Evolutionary conservation across 768 basidiomycete genomes (phyloP).

Genomic region (Boletus huronensis): DNA sequence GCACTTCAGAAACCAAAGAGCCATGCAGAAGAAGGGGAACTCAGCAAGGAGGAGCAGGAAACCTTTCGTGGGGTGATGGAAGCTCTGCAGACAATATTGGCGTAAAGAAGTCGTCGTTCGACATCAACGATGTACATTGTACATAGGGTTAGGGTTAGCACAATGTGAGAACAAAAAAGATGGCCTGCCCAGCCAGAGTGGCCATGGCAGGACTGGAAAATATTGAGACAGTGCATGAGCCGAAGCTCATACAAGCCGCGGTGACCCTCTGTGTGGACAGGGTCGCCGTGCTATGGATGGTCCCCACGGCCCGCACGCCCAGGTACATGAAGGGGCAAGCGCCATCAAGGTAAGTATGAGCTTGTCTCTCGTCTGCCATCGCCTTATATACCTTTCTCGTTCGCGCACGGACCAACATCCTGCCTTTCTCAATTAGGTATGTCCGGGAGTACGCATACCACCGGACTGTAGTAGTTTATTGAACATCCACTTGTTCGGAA

Average conservation of each 20-base stretch:
- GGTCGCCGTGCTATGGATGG: slow-evolving; percentile 56
- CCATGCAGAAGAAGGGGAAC: slow-evolving; percentile 18
- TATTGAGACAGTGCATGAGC: slow-evolving; percentile 78
- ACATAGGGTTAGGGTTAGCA: slow-evolving; percentile 32
- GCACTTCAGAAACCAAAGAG: slow-evolving; percentile 48
- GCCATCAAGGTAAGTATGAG: slow-evolving; percentile 65
- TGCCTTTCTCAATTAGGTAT: neutral
- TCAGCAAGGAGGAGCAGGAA: slow-evolving; percentile 40
- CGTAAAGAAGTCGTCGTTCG: too few species aligned
- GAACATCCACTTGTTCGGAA: too few species aligned
- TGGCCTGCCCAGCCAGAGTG: slow-evolving; percentile 49
- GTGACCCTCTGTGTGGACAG: slow-evolving; percentile 45
- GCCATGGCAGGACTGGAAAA: slow-evolving; percentile 70
- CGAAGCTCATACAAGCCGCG: slow-evolving; percentile 54
- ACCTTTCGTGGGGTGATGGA: slow-evolving; percentile 51
- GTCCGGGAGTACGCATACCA: too few species aligned
- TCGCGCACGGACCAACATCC: slow-evolving; percentile 26
- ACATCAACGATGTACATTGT: too few species aligned
- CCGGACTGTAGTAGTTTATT: too few species aligned
- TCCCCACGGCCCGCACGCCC: slow-evolving; percentile 55
- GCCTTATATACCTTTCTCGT: slow-evolving; percentile 9
- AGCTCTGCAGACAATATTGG: slow-evolving; percentile 39
- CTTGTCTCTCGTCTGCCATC: accelerated
- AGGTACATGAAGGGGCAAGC: slow-evolving; percentile 47
- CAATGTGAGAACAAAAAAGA: slow-evolving; percentile 22